These are phyloP conservation scores for Blastocladiella britannica DNA, from an alignment of 192 early-diverging fungal genomes.

Conservation along the genomic window DNA sequence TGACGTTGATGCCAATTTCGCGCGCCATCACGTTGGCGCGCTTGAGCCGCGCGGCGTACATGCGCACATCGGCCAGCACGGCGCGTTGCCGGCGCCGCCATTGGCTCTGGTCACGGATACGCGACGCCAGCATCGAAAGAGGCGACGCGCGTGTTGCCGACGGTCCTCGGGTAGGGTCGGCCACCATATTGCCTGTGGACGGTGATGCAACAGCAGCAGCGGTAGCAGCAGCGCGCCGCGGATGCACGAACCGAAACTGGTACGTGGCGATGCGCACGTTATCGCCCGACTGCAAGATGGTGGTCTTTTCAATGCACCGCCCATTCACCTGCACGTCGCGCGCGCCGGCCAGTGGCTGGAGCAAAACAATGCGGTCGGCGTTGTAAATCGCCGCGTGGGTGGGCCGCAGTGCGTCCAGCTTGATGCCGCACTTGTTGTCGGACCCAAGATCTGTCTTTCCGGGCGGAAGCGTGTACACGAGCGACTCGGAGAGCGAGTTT, in stretches of 20 bases:
- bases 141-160: too few species aligned
- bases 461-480: constrained; percentile 65
- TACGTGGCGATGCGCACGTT: neutral
- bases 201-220: too few species aligned
- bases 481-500: constrained; percentile 69
- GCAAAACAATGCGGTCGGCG: constrained; percentile 26
- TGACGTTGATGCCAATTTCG: constrained; percentile 57
- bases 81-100: constrained; percentile 30
- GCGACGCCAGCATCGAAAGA: too few species aligned
- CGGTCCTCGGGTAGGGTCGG: too few species aligned
- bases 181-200: too few species aligned
- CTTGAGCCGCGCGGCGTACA: constrained; percentile 55
- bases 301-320: neutral
- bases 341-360: constrained; percentile 23
- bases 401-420: constrained; percentile 38
- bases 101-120: constrained; percentile 10
- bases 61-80: constrained; percentile 38
- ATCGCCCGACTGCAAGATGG: neutral
- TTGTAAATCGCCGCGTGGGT: constrained; percentile 44
- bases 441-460: constrained; percentile 51
- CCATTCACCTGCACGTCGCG: neutral
- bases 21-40: constrained; percentile 76
- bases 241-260: neutral
- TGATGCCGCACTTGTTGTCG: constrained; percentile 14
- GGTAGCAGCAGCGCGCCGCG: too few species aligned